Percentiles rank a stretch among this genome's conserved stretches.
Conservation (phyloP, 106 monocot genomes). For the Apostasia shenzhenica region DNA sequence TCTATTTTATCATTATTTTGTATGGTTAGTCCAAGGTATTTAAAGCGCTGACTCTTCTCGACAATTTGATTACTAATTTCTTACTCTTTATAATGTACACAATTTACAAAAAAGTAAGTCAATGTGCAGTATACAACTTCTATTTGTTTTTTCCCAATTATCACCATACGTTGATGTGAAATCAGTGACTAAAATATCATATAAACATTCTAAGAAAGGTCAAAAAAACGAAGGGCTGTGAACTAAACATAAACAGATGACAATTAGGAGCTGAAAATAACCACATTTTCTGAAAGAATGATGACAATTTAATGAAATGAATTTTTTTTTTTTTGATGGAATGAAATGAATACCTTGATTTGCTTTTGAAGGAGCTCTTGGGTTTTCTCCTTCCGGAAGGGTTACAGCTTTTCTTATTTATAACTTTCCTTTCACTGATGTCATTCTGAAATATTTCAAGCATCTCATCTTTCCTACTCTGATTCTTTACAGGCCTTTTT, state of each 20-base stretch:
- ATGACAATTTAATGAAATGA: no score
- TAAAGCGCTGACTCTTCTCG: no score
- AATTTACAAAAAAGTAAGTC: no score
- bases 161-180: no score
- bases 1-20: no score
- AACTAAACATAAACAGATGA: not conserved
- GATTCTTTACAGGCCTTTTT: slow-evolving; percentile 29
- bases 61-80: no score
- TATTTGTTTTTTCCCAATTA: no score
- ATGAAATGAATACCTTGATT: slow-evolving; percentile 47
- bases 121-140: no score
- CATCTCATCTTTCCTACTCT: slow-evolving; percentile 78
- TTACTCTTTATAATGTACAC: no score
- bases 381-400: slow-evolving; percentile 32
- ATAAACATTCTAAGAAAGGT: not conserved
- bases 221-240: not conserved
- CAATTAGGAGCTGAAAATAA: not conserved
- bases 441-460: slow-evolving; percentile 83
- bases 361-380: slow-evolving; percentile 91
- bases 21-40: no score
- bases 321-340: not conserved
- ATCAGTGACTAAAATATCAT: not conserved
- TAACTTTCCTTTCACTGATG: slow-evolving; percentile 64
- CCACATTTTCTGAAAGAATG: no score
- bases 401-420: slow-evolving; percentile 22